phyloP scores from a whole-genome alignment of 164 flowering plant species.

The Sextonia rubra region DNA sequence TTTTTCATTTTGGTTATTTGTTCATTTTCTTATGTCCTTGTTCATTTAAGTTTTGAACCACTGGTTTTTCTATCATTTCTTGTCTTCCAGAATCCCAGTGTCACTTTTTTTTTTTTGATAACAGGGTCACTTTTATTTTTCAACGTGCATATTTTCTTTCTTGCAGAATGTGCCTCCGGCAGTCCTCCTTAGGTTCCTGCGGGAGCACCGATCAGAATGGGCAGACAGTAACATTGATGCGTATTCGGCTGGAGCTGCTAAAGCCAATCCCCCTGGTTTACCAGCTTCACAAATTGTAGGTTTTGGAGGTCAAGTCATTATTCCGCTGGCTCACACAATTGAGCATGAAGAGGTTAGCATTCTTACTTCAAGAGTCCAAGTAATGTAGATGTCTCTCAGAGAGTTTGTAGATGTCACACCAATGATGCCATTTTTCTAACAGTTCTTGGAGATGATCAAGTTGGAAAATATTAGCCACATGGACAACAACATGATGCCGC shows the following conservation, averaged over 20 bases:
- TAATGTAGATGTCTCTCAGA: background rate
- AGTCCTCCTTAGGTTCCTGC: conserved; percentile 74
- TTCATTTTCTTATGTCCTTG: too few relatives aligned
- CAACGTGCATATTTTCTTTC: background rate
- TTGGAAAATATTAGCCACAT: conserved; percentile 63
- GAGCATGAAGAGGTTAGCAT: conserved; percentile 87
- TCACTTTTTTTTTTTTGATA: background rate
- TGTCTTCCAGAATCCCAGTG: background rate
- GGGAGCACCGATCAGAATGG: conserved; percentile 99
- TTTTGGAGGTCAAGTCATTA: conserved; percentile 78
- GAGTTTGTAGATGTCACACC: background rate
- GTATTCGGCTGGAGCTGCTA: conserved; percentile 78
- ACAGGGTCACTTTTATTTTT: background rate
- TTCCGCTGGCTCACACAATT: conserved; percentile 88
- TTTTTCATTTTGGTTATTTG: too few relatives aligned
- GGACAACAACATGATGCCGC: conserved; percentile 65
- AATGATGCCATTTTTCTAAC: conserved; percentile 2
- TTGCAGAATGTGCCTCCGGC: conserved; percentile 97
- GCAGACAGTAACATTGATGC: conserved; percentile 88
- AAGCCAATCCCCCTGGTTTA: conserved; percentile 68
- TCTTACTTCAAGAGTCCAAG: background rate
- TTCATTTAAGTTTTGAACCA: too few relatives aligned
- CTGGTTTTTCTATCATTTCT: too few relatives aligned
- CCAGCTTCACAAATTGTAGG: conserved; percentile 68
- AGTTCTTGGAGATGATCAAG: conserved; percentile 91